Base-by-base conservation (phyloP, 345 rosid species). In the Eutrema heterophyllum region DNA sequence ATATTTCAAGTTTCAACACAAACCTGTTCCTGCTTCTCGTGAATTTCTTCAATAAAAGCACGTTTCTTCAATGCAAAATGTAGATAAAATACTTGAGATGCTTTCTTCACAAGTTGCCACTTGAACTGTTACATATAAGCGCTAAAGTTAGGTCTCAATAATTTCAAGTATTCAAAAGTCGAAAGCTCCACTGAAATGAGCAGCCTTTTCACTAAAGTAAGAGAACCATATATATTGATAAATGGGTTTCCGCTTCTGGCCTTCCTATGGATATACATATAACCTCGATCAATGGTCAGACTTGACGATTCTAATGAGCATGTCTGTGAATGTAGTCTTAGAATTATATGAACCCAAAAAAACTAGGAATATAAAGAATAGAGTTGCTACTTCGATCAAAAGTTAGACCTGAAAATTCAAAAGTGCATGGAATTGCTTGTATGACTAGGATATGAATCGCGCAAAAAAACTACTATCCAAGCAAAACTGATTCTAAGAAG, bases 1-100 rank as follows among this genome's bases (percentile, higher is more conserved):
- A 43, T 6, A 56, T 29, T 46, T 3, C 14, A 48, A 54, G 21
- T 9, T 67, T 56, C 32, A 32, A 27, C 57, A 79, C 85, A 65
- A 48, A 95, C 99, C 94, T 95, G 99, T 79, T 95, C 99, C 76
- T 95, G 99, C 86, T 89, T 95, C 91, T 90, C 99, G 4, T 89
- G 97, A 80, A 95, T 90, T 78, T 95, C 99, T 85, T 95, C 98
- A 38, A 95, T 77, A 83, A 95, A 83, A 2, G 86, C 88, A 33
- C 99, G 92, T 76, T 81, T 92, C 91, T 95, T 92, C 89, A 95
- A 78, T 1, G 91, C 88, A 79, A 95, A 92, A 78, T 95, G 99
- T 63, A 95, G 79, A 82, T 87, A 89, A 68, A 95, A 81, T 10
- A 95, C 97, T 70, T 95, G 94, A 9, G 99, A 82, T 29, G 98